These are phyloP conservation scores for Penicillium sp. DNA, from an alignment of 2,329 filamentous ascomycete species.

Conservation along the genomic window DNA sequence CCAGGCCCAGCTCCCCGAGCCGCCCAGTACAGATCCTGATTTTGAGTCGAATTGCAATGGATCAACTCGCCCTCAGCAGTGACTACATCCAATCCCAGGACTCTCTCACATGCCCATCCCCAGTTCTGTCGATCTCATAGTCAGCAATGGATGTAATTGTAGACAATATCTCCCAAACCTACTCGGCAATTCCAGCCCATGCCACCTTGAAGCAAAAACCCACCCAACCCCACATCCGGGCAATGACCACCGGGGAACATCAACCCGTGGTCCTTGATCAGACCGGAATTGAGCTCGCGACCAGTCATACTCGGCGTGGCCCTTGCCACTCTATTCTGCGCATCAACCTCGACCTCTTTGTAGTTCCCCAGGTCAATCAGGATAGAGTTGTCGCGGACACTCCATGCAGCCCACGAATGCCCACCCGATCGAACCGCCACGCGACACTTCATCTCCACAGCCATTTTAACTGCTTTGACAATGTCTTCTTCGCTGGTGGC, in stretches of 20 bases:
- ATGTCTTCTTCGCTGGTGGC: slow-evolving; percentile 39
- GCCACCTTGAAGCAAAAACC: slow-evolving; percentile 57
- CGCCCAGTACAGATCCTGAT: slow-evolving; percentile 52
- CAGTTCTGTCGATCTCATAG: slow-evolving; percentile 44
- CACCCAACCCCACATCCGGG: slow-evolving; percentile 58
- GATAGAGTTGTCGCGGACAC: slow-evolving; percentile 49
- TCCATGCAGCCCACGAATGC: slow-evolving; percentile 53
- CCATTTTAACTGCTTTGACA: slow-evolving; percentile 40
- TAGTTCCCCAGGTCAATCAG: slow-evolving; percentile 45
- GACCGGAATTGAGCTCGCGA: slow-evolving; percentile 19
- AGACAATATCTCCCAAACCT: slow-evolving; percentile 35
- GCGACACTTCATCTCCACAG: slow-evolving; percentile 33
- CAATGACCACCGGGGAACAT: slow-evolving; percentile 59
- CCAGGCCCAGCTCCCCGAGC: slow-evolving; percentile 51
- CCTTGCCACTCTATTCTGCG: slow-evolving; percentile 37
- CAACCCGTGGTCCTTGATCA: slow-evolving; percentile 32
- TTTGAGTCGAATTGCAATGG: slow-evolving; percentile 32
- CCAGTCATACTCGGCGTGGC: slow-evolving; percentile 54
- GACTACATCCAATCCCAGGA: slow-evolving; percentile 50
- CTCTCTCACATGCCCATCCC: slow-evolving; percentile 55
- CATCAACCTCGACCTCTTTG: slow-evolving; percentile 43
- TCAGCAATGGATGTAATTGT: neutral
- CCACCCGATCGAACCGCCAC: slow-evolving; percentile 52
- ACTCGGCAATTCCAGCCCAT: slow-evolving; percentile 61
- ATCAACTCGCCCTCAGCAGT: slow-evolving; percentile 43